Conservation (phyloP, 805 yeast genomes). For the Candida piceae region DNA sequence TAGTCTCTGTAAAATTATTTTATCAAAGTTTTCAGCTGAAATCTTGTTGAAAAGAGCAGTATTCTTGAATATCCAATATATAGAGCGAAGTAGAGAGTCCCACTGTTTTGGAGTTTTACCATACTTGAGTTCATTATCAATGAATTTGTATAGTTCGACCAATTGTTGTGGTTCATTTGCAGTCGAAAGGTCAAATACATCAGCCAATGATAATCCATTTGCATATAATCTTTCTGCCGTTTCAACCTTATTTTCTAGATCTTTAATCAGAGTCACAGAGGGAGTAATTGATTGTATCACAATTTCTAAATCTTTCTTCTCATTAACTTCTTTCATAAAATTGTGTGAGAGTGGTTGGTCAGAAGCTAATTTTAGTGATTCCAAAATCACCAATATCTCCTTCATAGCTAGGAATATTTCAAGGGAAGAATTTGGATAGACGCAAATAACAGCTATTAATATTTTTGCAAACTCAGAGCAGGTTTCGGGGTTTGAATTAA, state of each 20-base stretch:
- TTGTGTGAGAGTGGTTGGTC: neutral
- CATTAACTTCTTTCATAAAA: neutral
- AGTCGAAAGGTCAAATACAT: conserved; percentile 19
- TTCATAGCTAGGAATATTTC: conserved; percentile 22
- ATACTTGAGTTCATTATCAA: conserved; percentile 20
- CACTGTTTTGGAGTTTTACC: conserved; percentile 19
- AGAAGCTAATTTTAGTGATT: conserved; percentile 7
- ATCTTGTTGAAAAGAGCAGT: conserved; percentile 25
- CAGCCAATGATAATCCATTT: conserved; percentile 22
- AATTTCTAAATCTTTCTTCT: conserved; percentile 1
- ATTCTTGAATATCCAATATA: conserved; percentile 23
- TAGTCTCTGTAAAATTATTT: conserved; percentile 18
- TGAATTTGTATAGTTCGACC: conserved; percentile 21
- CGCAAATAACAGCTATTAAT: conserved; percentile 18
- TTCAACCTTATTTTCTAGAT: conserved; percentile 19
- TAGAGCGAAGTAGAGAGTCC: conserved; percentile 23
- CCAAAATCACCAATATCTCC: conserved; percentile 19
- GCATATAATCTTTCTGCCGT: conserved; percentile 25
- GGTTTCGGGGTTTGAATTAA: conserved; percentile 2
- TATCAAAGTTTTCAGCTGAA: conserved; percentile 15
- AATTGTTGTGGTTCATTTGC: conserved; percentile 16
- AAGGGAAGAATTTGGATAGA: conserved; percentile 22
- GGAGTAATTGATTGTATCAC: conserved; percentile 8
- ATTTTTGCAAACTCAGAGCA: conserved; percentile 14
- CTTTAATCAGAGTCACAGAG: conserved; percentile 11